Base-by-base conservation (phyloP, 805 yeast genomes). In the Myxozyma udenii region DNA sequence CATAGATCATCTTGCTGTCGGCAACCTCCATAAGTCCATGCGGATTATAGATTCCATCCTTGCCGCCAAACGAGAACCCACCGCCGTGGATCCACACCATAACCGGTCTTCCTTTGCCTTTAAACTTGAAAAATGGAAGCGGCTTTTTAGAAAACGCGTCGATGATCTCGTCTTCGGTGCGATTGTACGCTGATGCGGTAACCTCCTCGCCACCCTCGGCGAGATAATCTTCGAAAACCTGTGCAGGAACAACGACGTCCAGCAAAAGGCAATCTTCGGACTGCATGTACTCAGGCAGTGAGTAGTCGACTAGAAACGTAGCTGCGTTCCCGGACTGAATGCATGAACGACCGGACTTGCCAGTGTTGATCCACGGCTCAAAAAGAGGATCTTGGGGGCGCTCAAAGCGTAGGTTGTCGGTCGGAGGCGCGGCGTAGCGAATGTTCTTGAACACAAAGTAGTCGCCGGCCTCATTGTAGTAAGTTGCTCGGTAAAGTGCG, bases 71-170 rank as follows among this genome's bases (percentile, higher is more conserved):
- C 35, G 43, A 41, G 25, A 28, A 58, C 11, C 61, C 61, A 25
- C 61, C 61, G 23, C 61, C 61, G 37, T 58, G 60, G 33, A 58
- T 56, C 61, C 61, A 58, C 3, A 36, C 37, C 28, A 55, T 12
- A 9, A 55, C 56, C 19, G 59, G 60, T 3, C n/a, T n/a, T n/a
- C n/a, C n/a, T n/a, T n/a, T n/a, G n/a, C n/a, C n/a, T n/a, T n/a
- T n/a, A n/a, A n/a, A n/a, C n/a, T n/a, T n/a, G n/a, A n/a, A n/a
- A n/a, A n/a, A n/a, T n/a, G n/a, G n/a, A n/a, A n/a, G n/a, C n/a
- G n/a, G n/a, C n/a, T n/a, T n/a, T n/a, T n/a, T n/a, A n/a, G n/a
- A n/a, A n/a, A n/a, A n/a, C n/a, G n/a, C n/a, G n/a, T n/a, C n/a
- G n/a, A n/a, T n/a, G n/a, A n/a, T n/a, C n/a, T n/a, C n/a, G n/a